Evolutionary conservation across 2,329 filamentous ascomycete genomes (phyloP), one percentile per base, ranked within the genome.

Genomic region (Neurospora crassa): DNA sequence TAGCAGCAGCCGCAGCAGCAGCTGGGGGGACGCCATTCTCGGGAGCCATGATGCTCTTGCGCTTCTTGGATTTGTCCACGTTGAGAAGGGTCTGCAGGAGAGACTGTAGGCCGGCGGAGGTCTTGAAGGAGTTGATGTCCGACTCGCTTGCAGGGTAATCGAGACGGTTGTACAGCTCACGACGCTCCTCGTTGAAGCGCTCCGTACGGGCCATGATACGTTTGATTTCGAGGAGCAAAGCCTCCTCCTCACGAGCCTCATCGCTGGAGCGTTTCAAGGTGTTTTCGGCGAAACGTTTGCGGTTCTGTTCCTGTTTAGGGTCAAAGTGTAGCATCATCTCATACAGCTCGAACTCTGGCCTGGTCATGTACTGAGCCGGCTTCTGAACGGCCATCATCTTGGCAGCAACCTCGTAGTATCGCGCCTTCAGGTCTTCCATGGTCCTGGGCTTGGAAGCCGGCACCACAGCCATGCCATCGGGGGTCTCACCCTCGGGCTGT

Each of bases 171-270:
- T 95, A 97, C 67, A 97, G 88, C 79, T 97, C 94, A 75, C 91
- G 89, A 70, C 96, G 91, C 79, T 97, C 94, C 75, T 93, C 90
- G 78, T 96, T 93, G 78, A 98, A 91, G 71, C 89, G 90, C 75
- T 96, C 92, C 74, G 94, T 92, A 72, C 94, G 90, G 74, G 92
- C 90, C 77, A 97, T 88, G 75, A 99, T 98, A 72, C 96, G 91
- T 78, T 96, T 94, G 70, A 99, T 88, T 79, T 99, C 96, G 72
- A 95, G 87, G 20, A 99, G 86, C 2, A 99, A 83, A 42, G 93
- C 91, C 76, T 96, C 92, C 81, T 99, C 96, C 80, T 99, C 96
- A 73, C 92, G 90, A 37, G 95, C 92, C 81, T 99, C 95, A 74
- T 97, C 93, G 74, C 90, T 90, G 10, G 91, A 92, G 53, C 96